phyloP scores from a whole-genome alignment of 2,329 filamentous ascomycete species.

The Colletotrichum gigasporum region DNA sequence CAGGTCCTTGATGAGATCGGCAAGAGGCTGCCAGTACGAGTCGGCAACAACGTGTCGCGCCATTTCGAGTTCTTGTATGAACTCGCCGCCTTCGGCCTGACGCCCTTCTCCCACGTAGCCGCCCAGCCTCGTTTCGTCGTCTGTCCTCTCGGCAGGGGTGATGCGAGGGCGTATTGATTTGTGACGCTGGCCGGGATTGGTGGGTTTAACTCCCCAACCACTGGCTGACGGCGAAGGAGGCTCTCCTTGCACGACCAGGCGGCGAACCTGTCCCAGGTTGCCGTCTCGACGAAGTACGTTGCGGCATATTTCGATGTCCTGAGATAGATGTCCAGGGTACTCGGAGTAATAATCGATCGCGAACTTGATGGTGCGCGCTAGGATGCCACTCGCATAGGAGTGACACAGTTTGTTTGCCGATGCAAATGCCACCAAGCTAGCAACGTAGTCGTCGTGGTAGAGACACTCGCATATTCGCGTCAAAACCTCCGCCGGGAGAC shows the following conservation, averaged over 20 bases:
- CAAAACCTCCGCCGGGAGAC: background rate
- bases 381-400: background rate
- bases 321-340: background rate
- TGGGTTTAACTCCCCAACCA: too few species aligned
- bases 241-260: background rate
- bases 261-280: background rate
- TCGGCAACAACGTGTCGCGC: too few species aligned
- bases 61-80: too few species aligned
- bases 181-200: too few species aligned
- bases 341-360: background rate
- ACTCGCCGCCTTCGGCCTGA: too few species aligned
- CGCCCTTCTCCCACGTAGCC: too few species aligned
- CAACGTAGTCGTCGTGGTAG: background rate
- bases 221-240: too few species aligned
- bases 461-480: background rate
- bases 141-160: too few species aligned
- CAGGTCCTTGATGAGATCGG: too few species aligned
- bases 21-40: too few species aligned
- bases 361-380: background rate
- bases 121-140: too few species aligned
- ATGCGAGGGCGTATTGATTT: too few species aligned
- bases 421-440: background rate
- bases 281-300: background rate
- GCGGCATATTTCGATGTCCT: background rate
- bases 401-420: background rate